Evolutionary conservation across 2,329 filamentous ascomycete genomes (phyloP).

Genomic region (Fusarium staphyleae): DNA sequence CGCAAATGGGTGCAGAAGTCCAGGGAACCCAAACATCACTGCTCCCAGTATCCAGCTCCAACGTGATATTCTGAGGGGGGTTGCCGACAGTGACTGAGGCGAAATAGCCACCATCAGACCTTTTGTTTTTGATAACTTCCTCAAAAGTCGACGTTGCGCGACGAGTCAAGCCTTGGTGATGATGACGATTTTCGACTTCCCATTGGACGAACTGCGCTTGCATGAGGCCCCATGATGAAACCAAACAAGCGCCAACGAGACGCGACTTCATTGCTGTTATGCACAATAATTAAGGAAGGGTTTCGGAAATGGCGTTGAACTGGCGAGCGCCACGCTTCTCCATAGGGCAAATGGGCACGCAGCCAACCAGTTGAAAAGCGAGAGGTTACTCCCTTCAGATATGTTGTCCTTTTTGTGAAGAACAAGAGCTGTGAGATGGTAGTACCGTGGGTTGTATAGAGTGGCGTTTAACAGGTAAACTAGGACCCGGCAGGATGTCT

Average conservation of each 20-base stretch:
- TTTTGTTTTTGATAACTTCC: conserved; percentile 55
- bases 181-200: conserved; percentile 53
- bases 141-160: conserved; percentile 51
- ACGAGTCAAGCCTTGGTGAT: conserved; percentile 43
- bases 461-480: conserved; percentile 15
- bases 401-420: background rate
- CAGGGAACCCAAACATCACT: conserved; percentile 69
- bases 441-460: conserved; percentile 6
- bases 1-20: conserved; percentile 50
- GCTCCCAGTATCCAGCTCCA: conserved; percentile 71
- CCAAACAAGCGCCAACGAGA: conserved; percentile 29
- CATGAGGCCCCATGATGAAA: conserved; percentile 34
- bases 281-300: conserved; percentile 8
- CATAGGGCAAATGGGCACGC: conserved; percentile 30
- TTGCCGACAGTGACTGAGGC: conserved; percentile 64
- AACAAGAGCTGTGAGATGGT: background rate
- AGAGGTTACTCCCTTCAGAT: conserved; percentile 7
- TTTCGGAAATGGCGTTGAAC: conserved; percentile 32
- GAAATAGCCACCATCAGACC: conserved; percentile 59
- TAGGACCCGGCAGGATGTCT: conserved; percentile 33
- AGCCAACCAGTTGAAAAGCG: conserved; percentile 16
- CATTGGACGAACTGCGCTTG: conserved; percentile 53
- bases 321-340: conserved; percentile 35
- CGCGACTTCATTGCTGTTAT: conserved; percentile 38
- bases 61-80: conserved; percentile 61